These are phyloP conservation scores for Aspergillus felis DNA, from an alignment of 2,329 filamentous ascomycete genomes.

Conservation along the genomic window DNA sequence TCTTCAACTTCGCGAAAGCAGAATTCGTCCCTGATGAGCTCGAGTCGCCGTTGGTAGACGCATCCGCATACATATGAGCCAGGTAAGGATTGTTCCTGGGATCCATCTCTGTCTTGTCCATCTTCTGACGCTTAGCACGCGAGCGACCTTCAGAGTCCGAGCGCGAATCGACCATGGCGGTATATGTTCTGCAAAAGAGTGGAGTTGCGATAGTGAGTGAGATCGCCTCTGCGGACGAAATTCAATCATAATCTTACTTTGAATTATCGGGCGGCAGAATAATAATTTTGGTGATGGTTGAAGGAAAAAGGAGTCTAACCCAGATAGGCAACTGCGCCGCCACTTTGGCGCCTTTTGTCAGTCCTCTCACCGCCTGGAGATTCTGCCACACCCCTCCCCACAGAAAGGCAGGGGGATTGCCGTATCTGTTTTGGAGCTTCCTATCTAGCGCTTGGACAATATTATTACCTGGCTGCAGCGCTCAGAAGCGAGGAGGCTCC, in stretches of 20 bases:
- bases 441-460: neutral
- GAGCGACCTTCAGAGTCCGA: conserved; percentile 48
- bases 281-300: conserved; percentile 1
- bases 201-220: conserved; percentile 9
- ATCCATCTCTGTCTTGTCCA: conserved; percentile 45
- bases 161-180: conserved; percentile 55
- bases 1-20: conserved; percentile 63
- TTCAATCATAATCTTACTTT: conserved; percentile 17
- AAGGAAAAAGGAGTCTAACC: conserved; percentile 13
- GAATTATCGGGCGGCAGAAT: conserved; percentile 3
- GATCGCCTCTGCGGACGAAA: conserved; percentile 4
- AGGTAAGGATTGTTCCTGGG: conserved; percentile 78
- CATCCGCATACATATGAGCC: conserved; percentile 73
- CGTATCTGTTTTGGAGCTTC: neutral
- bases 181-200: conserved; percentile 6
- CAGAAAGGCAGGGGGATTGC: conserved; percentile 17
- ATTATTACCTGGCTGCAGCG: neutral
- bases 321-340: conserved; percentile 31
- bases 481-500: neutral
- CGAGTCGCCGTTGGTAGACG: conserved; percentile 33
- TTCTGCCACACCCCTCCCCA: conserved; percentile 28
- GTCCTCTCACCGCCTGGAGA: conserved; percentile 1
- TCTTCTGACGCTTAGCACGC: conserved; percentile 55
- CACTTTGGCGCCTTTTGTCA: conserved; percentile 6
- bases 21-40: conserved; percentile 34